Evolutionary conservation across 2,329 filamentous ascomycete species (phyloP).

Genomic region (Penicillium sp.): DNA sequence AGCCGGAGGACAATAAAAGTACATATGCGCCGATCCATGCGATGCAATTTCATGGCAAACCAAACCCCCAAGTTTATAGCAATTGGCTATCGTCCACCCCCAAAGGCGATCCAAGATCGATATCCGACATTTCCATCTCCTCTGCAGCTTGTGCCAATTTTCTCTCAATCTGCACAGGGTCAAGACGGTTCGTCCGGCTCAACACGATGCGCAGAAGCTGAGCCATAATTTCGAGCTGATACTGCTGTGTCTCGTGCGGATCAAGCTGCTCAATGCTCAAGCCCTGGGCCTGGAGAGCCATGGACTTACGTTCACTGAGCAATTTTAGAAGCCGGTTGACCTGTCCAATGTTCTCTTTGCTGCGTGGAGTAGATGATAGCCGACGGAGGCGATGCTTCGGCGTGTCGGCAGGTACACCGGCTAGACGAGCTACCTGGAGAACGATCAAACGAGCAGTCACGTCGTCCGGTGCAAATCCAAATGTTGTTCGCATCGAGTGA

Average conservation of each 20-base stretch:
- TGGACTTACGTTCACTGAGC: conserved; percentile 41
- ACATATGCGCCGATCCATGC: conserved; percentile 16
- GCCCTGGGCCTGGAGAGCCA: conserved; percentile 33
- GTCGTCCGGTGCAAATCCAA: conserved; percentile 48
- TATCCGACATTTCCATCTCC: conserved; percentile 38
- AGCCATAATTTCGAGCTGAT: conserved; percentile 45
- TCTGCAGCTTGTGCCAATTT: conserved; percentile 34
- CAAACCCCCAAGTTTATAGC: conserved; percentile 10
- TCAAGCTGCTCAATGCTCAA: conserved; percentile 37
- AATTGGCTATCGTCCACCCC: conserved; percentile 28
- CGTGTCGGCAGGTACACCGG: conserved; percentile 35
- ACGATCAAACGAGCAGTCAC: conserved; percentile 50
- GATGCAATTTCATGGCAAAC: conserved; percentile 4
- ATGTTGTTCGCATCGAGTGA: conserved; percentile 45
- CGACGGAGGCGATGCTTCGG: conserved; percentile 42
- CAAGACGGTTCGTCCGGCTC: conserved; percentile 29
- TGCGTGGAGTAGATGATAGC: conserved; percentile 41
- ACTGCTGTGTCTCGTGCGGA: conserved; percentile 37
- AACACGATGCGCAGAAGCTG: conserved; percentile 44
- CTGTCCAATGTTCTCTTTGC: conserved; percentile 45
- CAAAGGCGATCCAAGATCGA: conserved; percentile 33
- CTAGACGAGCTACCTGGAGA: conserved; percentile 50
- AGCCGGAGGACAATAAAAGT: not conserved
- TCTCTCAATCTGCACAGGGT: conserved; percentile 32
- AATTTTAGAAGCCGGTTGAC: conserved; percentile 47